phyloP scores from a whole-genome alignment of 2,329 filamentous ascomycete genomes.

The Hirsutella minnesotensis region DNA sequence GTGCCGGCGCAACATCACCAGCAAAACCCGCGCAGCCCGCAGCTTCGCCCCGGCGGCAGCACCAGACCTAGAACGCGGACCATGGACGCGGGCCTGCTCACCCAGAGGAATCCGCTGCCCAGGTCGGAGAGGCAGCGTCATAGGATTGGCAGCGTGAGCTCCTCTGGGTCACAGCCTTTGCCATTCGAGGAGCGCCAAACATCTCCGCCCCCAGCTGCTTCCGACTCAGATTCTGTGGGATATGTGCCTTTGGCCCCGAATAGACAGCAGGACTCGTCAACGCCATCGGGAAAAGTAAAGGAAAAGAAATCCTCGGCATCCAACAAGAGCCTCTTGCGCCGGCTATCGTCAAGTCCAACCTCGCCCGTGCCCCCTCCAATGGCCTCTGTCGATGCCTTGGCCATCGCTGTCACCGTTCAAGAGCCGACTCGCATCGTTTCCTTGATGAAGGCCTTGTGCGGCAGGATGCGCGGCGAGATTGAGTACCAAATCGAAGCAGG shows the following conservation, averaged over 20 bases:
- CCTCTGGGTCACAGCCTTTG: conserved; percentile 41
- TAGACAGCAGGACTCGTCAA: conserved; percentile 22
- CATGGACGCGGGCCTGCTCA: conserved; percentile 42
- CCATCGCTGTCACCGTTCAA: conserved; percentile 46
- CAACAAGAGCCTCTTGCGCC: conserved; percentile 42
- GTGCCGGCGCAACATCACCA: conserved; percentile 2
- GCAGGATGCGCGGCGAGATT: conserved; percentile 68
- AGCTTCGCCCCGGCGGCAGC: conserved; percentile 19
- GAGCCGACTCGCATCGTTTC: conserved; percentile 62
- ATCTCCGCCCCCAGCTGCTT: conserved; percentile 17
- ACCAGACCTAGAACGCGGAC: conserved; percentile 45
- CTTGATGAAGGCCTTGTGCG: conserved; percentile 67
- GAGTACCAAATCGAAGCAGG: conserved; percentile 55
- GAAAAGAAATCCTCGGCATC: conserved; percentile 32
- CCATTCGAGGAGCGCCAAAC: conserved; percentile 33
- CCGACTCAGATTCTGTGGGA: conserved; percentile 29
- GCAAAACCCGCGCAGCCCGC: conserved; percentile 9
- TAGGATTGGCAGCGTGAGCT: conserved; percentile 60
- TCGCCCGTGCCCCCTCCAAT: conserved; percentile 42
- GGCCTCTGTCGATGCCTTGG: conserved; percentile 48
- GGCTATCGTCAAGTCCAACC: conserved; percentile 41
- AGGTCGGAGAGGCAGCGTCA: conserved; percentile 38
- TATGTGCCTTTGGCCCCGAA: conserved; percentile 26
- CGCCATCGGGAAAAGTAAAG: conserved; percentile 11
- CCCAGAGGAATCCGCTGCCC: conserved; percentile 26